These are phyloP conservation scores for Cynanchum wilfordii DNA, from an alignment of 257 asterid genomes.

Conservation along the genomic window DNA sequence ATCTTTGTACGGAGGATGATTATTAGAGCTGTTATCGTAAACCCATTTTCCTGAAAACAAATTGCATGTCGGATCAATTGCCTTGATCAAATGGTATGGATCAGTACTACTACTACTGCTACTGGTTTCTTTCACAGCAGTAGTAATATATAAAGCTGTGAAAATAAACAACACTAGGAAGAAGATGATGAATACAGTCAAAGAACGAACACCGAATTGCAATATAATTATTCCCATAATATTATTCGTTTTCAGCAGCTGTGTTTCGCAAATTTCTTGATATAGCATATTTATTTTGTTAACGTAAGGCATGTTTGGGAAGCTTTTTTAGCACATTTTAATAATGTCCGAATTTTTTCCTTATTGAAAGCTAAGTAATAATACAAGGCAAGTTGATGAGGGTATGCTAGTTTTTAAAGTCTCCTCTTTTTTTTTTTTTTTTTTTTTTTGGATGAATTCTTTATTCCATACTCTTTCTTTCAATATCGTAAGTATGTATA, in stretches of 20 bases:
- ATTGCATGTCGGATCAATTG: not conserved
- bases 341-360: not conserved
- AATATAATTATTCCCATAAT: not conserved
- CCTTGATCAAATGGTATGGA: not conserved
- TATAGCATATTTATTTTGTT: not conserved
- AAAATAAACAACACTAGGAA: not conserved
- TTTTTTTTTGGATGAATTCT: too few species aligned
- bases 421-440: too few species aligned
- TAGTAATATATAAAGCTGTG: not conserved
- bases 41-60: slow-evolving; percentile 8
- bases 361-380: not conserved
- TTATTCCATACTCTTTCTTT: too few species aligned
- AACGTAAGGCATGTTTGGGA: not conserved
- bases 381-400: not conserved
- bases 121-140: not conserved
- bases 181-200: not conserved
- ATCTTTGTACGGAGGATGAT: not conserved
- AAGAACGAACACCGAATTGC: not conserved
- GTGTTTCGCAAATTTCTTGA: not conserved
- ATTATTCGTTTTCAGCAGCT: not conserved
- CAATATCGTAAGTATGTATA: too few species aligned
- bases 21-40: not conserved
- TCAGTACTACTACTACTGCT: too few species aligned
- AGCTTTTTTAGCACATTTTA: not conserved
- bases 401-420: not conserved